Evolutionary conservation across 2,329 filamentous ascomycete species (phyloP), one percentile per base, ranked within the genome.

Genomic region (Delphinella strobiligena): DNA sequence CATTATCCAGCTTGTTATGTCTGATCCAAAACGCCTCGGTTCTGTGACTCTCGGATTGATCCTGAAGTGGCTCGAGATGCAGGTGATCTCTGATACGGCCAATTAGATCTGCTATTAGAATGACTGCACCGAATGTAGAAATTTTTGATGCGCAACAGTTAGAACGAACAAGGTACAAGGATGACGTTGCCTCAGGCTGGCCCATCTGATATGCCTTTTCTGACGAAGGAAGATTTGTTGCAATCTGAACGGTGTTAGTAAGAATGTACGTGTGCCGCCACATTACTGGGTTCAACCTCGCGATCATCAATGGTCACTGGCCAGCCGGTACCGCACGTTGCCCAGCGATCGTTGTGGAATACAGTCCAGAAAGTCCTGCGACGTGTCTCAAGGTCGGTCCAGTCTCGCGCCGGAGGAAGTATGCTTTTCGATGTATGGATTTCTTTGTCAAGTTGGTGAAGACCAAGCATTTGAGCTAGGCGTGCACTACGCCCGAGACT

Each of bases 281-380:
- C 12, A 12, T 27, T 12, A 7, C 7, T 7, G 22, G 7, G 12
- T 27, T 7, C 12, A 27, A 27, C 22, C 22, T 27, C 22, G 12
- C 74, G 58, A 96, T 98, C 91, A 48, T 96, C 89, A 40, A 95
- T 75, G 1, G 75, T 78, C 82, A 95, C 88, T 1, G 91, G 91
- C 91, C 91, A 96, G 5, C 91, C 91, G 2, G 91, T 96, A 22
- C 91, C 91, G 42, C 95, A 91, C 53, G 87, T 95, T 5, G 87
- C 84, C 61, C 94, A 96, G 38, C 91, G 77, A 54, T 96, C 91
- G 46, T 87, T 68, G 50, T 80, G 86, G 54, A 94, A 96, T 3
- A 82, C 76, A 77, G 91, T 81, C 91, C 91, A 98, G 49, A 96
- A 96, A 0, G 87, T 93, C 47, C 89, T 74, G 37, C 89, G 73